Conservation (phyloP, 352 stramenopile genomes). For the Phytophthora sp. region DNA sequence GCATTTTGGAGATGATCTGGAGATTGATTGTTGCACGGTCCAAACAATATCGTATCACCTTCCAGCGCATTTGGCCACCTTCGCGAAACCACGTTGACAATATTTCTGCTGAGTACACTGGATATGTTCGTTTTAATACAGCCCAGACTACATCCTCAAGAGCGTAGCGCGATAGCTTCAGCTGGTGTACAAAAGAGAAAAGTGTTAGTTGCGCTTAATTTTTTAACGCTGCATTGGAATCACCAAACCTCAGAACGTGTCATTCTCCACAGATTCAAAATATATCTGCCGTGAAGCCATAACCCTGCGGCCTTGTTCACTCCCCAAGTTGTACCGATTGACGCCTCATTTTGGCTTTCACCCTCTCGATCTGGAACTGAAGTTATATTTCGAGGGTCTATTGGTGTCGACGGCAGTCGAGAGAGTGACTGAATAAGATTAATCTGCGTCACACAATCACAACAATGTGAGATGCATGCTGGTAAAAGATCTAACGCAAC, state of each 20-base stretch:
- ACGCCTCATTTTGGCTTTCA: conserved; percentile 42
- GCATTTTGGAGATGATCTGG: conserved; percentile 81
- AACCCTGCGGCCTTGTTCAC: conserved; percentile 86
- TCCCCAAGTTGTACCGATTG: conserved; percentile 78
- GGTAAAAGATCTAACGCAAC: conserved; percentile 2
- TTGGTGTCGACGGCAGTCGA: conserved; percentile 52
- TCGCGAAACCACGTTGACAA: conserved; percentile 68
- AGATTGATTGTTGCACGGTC: conserved; percentile 63
- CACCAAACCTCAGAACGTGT: conserved; percentile 75
- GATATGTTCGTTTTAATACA: conserved; percentile 69
- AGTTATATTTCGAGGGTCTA: conserved; percentile 61
- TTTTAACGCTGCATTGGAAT: background rate
- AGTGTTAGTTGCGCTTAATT: no score
- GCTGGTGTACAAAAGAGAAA: conserved; percentile 49
- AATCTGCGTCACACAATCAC: conserved; percentile 47
- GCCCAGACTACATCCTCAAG: conserved; percentile 79
- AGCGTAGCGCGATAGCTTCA: conserved; percentile 86
- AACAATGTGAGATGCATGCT: background rate
- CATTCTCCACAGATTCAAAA: conserved; percentile 94
- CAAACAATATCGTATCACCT: conserved; percentile 63
- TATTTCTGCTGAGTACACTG: conserved; percentile 59
- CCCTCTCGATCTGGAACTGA: conserved; percentile 25
- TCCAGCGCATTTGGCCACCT: conserved; percentile 47
- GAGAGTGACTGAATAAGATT: conserved; percentile 77
- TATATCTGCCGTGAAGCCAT: conserved; percentile 90